Base-by-base conservation (phyloP, 108 stramenopile genomes). In the Epithemia pelagica region DNA sequence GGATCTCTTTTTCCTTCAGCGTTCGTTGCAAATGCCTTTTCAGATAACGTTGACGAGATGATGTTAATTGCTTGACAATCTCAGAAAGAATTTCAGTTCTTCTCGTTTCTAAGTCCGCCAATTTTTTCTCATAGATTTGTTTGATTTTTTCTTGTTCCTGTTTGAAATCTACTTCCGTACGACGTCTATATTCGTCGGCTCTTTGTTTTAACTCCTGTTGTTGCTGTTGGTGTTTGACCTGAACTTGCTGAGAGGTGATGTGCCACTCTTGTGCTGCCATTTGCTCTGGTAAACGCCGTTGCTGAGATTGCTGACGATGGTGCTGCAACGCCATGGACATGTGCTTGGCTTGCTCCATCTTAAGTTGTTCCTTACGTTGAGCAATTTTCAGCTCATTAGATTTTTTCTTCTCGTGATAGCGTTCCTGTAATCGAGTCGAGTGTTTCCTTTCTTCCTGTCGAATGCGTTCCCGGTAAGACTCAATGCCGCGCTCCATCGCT, bases 11-110 rank as follows among this genome's bases (percentile, higher is more conserved):
- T 30, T 62, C 31, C 26, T 69, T 65, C 27, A 61, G 58, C 23
- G 80, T 78, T 26, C 68, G 58, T 33, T 86, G 78, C 31, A 68
- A n/a, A 58, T 90, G 89, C 3, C 81, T 73, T 58, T 83, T 85
- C 8, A 90, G 53, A 69, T 85, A 71, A 21, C 84, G 74, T 25
- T 87, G 83, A 37, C 72, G 67, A 52, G 75, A 51, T 18, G 68
- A 68, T 28, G 76, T 64, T 30, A 74, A 79, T 7, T 65, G 63
- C 19, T 32, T 30, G 58, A 72, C 64, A 33, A 85, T 65, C 27
- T 75, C 69, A n/a, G 54, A 65, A 56, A 77, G 37, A 46, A 79
- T 55, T 0, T 63, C 70, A 19, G 74, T 65, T n/a, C 78, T 55
- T 27, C 62, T 75, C 21, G 52, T 27, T 22, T 84, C 75, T 18